Base-by-base conservation (phyloP, 192 early-diverging fungal genomes). In the Entrophospora sp. region DNA sequence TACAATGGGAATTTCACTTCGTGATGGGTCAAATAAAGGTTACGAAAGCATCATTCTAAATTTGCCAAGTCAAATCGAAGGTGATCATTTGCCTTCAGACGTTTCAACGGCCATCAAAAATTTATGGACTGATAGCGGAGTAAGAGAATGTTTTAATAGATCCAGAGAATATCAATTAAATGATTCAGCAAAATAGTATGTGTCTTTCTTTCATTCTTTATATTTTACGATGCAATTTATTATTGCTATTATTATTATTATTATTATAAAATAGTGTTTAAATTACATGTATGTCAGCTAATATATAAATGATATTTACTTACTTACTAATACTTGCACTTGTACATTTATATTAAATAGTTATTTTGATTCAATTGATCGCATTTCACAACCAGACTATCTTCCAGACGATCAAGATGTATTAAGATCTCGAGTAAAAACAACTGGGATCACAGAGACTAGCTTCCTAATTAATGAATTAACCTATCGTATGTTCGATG, bases 401-500 rank as follows among this genome's bases (percentile, higher is more conserved):
- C 69, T 88, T 36, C 95, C 95, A 31, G 89, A 86, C 28, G 93
- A 98, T 72, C 95, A 98, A 79, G 95, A 98, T 75, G 92, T 98
- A 53, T 84, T 98, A 66, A 83, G 94, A 59, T 96, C 95, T 32
- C 88, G 95, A 46, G 94, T 98, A 69, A 98, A 96, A 80, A 94
- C 95, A 0, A 96, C 95, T 1, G 93, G 94, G 63, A 98, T 98
- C 69, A 96, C 91, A 36, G 95, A 98, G 75, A 95, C 92, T 2
- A 88, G 87, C 6, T 95, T 98, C 77, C 71, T 87, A 28, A 90
- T 98, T 66, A 91, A 89, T 25, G 91, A 94, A 38, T 75, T 96
- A 45, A 94, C 91, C 31, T 98, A 96, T 75, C 85, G 91, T 64
- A 93, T 98, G 91, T 90, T 93, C 75, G 95, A 98, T 80, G 95